A percentile compares a stretch with the other conserved stretches of the same genome.
Evolutionary conservation across 208 protist species (phyloP).

Genomic region (Angomonas deanei): DNA sequence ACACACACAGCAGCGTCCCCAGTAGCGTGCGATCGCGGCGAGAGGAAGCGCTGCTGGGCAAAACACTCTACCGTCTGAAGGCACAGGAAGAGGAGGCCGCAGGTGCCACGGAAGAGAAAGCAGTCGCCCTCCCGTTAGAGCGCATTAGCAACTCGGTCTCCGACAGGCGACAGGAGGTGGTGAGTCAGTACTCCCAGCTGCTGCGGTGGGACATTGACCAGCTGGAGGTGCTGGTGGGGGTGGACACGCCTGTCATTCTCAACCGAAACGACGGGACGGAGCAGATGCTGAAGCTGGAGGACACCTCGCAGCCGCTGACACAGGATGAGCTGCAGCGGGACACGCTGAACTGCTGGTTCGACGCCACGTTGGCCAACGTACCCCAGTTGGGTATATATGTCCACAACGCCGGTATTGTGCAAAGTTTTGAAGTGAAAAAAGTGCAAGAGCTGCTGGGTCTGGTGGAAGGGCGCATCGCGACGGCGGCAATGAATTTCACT

Average conservation of each 20-base stretch:
- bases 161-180: background rate
- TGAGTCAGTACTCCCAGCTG: conserved; percentile 47
- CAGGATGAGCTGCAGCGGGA: conserved; percentile 42
- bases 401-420: conserved; percentile 69
- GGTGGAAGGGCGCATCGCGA: conserved; percentile 54
- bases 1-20: conserved; percentile 30
- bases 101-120: background rate
- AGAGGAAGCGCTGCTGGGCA: conserved; percentile 56
- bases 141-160: background rate
- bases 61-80: conserved; percentile 72
- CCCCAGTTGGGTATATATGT: conserved; percentile 73
- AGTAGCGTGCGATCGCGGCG: conserved; percentile 49
- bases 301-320: conserved; percentile 5
- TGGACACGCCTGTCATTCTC: conserved; percentile 73
- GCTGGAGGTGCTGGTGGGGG: conserved; percentile 71
- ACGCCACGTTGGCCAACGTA: conserved; percentile 77
- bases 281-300: conserved; percentile 56
- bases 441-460: conserved; percentile 62
- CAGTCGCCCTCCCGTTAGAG: background rate
- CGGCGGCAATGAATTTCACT: conserved; percentile 80
- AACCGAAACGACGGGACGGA: conserved; percentile 58
- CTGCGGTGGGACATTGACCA: conserved; percentile 68
- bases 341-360: conserved; percentile 70
- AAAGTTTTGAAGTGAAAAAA: conserved; percentile 63
- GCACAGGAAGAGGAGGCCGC: conserved; percentile 8